Evolutionary conservation across 345 rosid species (phyloP).

Genomic region (Corymbia maculata): DNA sequence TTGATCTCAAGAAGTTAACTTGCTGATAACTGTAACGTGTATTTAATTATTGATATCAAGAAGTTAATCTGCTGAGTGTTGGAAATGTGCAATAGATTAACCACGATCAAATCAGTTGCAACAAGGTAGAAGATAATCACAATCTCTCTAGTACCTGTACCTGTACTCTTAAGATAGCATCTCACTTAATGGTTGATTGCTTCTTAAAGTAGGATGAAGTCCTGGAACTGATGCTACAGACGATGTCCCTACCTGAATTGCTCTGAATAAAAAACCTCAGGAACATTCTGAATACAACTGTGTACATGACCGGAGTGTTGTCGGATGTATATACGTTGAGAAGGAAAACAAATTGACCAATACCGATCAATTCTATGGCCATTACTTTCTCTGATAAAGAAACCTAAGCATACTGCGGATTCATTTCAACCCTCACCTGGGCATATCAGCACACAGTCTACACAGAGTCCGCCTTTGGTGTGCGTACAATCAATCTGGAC

Average conservation of each 20-base stretch:
- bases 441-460: constrained; percentile 18
- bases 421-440: not conserved
- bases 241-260: not conserved
- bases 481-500: constrained; percentile 36
- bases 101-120: not conserved
- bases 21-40: no score
- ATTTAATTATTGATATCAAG: not conserved
- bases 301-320: not conserved
- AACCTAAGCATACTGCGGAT: not conserved
- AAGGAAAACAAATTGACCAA: not conserved
- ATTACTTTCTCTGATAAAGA: not conserved
- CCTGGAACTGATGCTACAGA: not conserved
- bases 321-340: not conserved
- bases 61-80: not conserved
- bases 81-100: not conserved
- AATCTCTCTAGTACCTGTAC: not conserved
- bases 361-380: not conserved
- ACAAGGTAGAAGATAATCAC: not conserved
- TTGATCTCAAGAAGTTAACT: not conserved
- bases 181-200: no score
- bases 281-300: not conserved
- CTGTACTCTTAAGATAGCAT: not conserved
- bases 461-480: constrained; percentile 22
- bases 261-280: not conserved
- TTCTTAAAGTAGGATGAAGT: not conserved